Conservation (phyloP, 495 filamentous ascomycete genomes). For the Hypoxylon fuscum region DNA sequence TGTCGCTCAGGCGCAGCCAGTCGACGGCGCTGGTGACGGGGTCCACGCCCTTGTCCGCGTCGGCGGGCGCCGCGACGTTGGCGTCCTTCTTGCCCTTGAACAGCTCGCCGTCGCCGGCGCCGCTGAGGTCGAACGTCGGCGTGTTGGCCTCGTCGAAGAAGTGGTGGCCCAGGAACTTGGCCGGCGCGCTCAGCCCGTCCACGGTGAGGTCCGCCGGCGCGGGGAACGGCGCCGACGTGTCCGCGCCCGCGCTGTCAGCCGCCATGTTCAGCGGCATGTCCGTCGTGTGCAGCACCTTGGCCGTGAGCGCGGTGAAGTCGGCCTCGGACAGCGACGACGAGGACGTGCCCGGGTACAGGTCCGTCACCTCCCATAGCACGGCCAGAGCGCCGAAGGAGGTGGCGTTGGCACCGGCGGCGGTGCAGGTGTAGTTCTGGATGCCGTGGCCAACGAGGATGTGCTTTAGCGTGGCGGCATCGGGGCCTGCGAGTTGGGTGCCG, state of each 20-base stretch:
- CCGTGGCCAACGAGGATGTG: constrained; percentile 74
- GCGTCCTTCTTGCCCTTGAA: constrained; percentile 58
- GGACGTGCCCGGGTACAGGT: constrained; percentile 54
- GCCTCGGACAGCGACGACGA: constrained; percentile 34
- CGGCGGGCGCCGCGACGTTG: constrained; percentile 57
- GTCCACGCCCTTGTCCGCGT: constrained; percentile 53
- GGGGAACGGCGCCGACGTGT: constrained; percentile 53
- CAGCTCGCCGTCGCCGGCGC: constrained; percentile 42
- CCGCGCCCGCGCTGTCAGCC: constrained; percentile 35
- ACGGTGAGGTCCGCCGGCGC: constrained; percentile 45
- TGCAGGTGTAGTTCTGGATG: constrained; percentile 82
- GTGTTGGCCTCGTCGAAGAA: constrained; percentile 64
- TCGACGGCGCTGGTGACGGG: constrained; percentile 62
- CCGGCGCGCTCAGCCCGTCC: constrained; percentile 35
- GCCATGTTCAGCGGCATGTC: constrained; percentile 51
- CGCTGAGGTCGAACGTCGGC: constrained; percentile 68
- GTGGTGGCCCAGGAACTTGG: constrained; percentile 67
- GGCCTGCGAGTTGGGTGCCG: constrained; percentile 55
- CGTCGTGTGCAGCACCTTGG: constrained; percentile 44
- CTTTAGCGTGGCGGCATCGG: constrained; percentile 60
- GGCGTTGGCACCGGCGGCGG: constrained; percentile 37
- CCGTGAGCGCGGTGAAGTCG: constrained; percentile 46
- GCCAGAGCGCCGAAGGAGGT: constrained; percentile 68
- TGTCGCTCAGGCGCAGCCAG: constrained; percentile 70
- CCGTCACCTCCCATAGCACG: constrained; percentile 68